Evolutionary conservation across 345 rosid genomes (phyloP), one percentile per base, ranked within the genome.

Genomic region (Viola odorata): DNA sequence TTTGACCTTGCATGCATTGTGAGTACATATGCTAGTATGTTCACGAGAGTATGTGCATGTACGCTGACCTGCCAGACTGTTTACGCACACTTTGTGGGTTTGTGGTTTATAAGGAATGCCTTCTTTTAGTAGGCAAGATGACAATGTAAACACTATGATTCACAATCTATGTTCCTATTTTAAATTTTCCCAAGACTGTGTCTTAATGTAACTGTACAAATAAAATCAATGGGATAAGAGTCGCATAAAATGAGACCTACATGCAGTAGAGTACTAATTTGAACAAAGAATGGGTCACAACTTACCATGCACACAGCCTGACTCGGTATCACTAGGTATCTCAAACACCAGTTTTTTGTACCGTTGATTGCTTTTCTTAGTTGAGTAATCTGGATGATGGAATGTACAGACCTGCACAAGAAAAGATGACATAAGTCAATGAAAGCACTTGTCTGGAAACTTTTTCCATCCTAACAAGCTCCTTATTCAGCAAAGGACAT

Each of bases 261-360:
- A 10, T 8, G 23, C 55, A 54, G 10, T 47, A 7, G 13, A 47
- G 13, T 4, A n/a, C 11, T 7, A 9, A 47, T 10, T 6, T 47
- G 13, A 3, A 3, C 14, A 7, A 56, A 38, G 13, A 17, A 37
- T 39, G 23, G 12, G 38, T 49, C 42, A 66, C 47, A 44, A 48
- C 63, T 53, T 84, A 95, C 99, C 99, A 69, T 95, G 97, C 63
- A 95, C 88, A 74, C 88, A 65, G 40, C 84, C 94, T 38, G 99
- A 76, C 41, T 97, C 97, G 64, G 85, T 78, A 61, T 86, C 92
- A 8, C 60, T 60, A 54, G 96, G 85, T 41, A 91, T 68, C 62
- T 71, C 83, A 85, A 95, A 95, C 47, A 51, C 78, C 68, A 95
- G 80, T 79, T 78, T 91, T 70, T 71, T 91, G 79, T 82, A 88